Percentiles rank a stretch among this genome's conserved stretches.
phyloP scores from a whole-genome alignment of 495 filamentous ascomycete species.

The Acidomyces sp. region DNA sequence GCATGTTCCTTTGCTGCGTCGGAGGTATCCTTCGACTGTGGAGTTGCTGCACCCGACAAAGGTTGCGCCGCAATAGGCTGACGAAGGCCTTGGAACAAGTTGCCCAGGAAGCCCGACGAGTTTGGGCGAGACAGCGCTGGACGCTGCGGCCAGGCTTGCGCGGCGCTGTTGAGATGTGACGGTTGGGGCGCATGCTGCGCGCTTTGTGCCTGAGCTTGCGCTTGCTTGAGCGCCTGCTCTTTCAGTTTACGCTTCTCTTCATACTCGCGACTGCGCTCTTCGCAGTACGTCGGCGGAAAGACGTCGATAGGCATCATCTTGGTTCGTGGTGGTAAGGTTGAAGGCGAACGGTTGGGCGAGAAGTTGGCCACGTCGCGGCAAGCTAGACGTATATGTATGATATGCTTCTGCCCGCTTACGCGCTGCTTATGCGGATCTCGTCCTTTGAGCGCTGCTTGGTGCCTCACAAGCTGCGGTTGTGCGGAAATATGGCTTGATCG shows the following conservation, averaged over 20 bases:
- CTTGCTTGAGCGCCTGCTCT: not conserved
- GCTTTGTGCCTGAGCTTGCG: conserved; percentile 1
- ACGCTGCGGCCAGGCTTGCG: conserved; percentile 2
- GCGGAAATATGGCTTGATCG: no score
- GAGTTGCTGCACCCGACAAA: conserved; percentile 1
- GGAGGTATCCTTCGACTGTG: conserved; percentile 1
- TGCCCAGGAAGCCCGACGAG: conserved; percentile 9
- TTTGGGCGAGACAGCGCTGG: conserved; percentile 5
- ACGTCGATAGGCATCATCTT: no score
- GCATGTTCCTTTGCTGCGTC: conserved; percentile 2
- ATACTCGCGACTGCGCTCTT: conserved; percentile 3
- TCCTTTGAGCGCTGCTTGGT: no score
- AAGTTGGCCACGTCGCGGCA: no score
- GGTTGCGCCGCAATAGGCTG: not conserved
- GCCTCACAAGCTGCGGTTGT: no score
- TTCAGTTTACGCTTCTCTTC: not conserved
- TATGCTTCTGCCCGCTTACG: no score
- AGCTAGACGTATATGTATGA: no score
- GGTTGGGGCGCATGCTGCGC: not conserved
- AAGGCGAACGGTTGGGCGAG: no score
- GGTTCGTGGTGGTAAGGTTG: no score
- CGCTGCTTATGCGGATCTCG: no score
- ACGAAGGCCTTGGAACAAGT: conserved; percentile 12
- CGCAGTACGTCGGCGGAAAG: conserved; percentile 4
- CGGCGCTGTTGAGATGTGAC: not conserved